These are phyloP conservation scores for Neofusicoccum ribis DNA, from an alignment of 2,329 filamentous ascomycete species.

Conservation along the genomic window DNA sequence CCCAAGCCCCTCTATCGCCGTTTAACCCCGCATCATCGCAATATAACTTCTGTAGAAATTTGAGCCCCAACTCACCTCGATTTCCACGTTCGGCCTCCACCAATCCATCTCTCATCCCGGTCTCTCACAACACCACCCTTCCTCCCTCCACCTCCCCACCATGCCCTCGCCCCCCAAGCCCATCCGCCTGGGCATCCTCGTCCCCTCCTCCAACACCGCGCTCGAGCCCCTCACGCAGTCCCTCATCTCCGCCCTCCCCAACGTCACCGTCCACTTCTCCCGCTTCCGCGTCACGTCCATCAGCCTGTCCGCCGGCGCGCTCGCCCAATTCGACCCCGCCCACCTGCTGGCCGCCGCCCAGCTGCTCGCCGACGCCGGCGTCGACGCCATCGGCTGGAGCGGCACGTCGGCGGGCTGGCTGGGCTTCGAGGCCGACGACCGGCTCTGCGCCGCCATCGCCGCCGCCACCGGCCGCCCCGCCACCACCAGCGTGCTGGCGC, in stretches of 20 bases:
- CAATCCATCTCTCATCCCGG: neutral
- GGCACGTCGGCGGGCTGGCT: slow-evolving; percentile 34
- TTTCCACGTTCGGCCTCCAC: neutral
- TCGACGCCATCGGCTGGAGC: slow-evolving; percentile 33
- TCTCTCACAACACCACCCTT: neutral
- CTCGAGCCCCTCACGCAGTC: slow-evolving; percentile 44
- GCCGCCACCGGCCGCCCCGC: slow-evolving; percentile 40
- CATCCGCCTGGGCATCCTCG: slow-evolving; percentile 41
- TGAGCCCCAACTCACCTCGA: no score
- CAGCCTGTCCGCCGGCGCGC: slow-evolving; percentile 33
- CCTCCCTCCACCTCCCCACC: neutral
- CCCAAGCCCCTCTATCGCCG: neutral
- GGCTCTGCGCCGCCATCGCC: slow-evolving; percentile 41
- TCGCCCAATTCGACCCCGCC: slow-evolving; percentile 35
- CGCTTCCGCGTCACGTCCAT: slow-evolving; percentile 45
- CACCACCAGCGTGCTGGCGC: slow-evolving; percentile 44
- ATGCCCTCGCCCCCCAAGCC: neutral
- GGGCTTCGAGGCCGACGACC: slow-evolving; percentile 35
- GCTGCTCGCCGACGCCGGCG: slow-evolving; percentile 33
- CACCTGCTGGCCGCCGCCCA: slow-evolving; percentile 20
- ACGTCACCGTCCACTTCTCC: slow-evolving; percentile 46
- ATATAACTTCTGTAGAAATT: neutral
- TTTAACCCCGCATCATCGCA: neutral
- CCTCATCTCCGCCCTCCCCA: slow-evolving; percentile 23
- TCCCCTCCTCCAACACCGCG: slow-evolving; percentile 47